Percentiles rank a stretch among this genome's conserved stretches.
Evolutionary conservation across 1,284 basidiomycete species (phyloP).

Genomic region (Uromyces viciae-fabae): DNA sequence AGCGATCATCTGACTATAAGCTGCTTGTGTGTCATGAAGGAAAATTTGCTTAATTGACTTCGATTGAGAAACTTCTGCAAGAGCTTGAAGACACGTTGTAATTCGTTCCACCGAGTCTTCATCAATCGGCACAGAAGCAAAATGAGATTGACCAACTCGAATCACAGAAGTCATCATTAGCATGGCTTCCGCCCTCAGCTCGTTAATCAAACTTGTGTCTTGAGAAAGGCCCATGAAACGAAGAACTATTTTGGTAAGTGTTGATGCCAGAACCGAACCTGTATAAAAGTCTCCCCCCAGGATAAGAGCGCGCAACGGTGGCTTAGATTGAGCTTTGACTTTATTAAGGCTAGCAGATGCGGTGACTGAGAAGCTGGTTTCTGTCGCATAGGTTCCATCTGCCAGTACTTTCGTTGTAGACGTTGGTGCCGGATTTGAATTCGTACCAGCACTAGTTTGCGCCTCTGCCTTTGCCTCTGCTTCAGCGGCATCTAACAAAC

Average conservation of each 20-base stretch:
- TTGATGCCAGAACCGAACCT: constrained; percentile 78
- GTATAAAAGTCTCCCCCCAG: constrained; percentile 97
- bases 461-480: constrained; percentile 60
- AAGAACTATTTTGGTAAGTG: constrained; percentile 86
- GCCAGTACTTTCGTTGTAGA: constrained; percentile 69
- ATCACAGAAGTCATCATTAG: constrained; percentile 96
- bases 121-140: constrained; percentile 87
- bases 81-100: constrained; percentile 89
- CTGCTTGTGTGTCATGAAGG: constrained; percentile 84
- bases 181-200: constrained; percentile 87
- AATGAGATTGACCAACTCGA: constrained; percentile 94
- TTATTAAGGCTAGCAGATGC: constrained; percentile 69
- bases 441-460: constrained; percentile 46
- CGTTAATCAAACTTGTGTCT: constrained; percentile 66
- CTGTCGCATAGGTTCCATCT: constrained; percentile 97
- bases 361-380: constrained; percentile 78
- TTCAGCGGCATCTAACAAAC: constrained; percentile 70
- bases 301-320: constrained; percentile 82
- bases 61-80: constrained; percentile 66
- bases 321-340: constrained; percentile 80
- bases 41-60: constrained; percentile 75
- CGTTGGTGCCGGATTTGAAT: constrained; percentile 51
- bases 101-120: constrained; percentile 97
- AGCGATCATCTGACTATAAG: constrained; percentile 88
- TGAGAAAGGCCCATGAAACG: constrained; percentile 67